Conservation (phyloP, 495 filamentous ascomycete genomes). For the Apodospora peruviana region DNA sequence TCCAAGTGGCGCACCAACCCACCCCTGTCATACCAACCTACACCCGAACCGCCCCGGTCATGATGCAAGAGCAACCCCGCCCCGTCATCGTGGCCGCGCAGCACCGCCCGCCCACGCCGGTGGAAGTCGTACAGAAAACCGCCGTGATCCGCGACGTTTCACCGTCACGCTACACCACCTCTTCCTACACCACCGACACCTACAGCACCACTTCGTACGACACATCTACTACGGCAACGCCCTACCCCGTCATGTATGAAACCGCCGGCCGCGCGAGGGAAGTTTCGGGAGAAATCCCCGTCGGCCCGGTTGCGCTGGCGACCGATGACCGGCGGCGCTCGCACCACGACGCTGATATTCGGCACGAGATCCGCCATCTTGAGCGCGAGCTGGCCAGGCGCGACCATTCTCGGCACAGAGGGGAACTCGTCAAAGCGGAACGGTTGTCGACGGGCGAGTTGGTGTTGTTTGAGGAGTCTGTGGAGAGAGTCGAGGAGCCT, state of each 20-base stretch:
- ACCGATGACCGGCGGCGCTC: constrained; percentile 18
- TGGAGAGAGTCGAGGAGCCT: constrained; percentile 47
- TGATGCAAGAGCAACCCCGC: constrained; percentile 9
- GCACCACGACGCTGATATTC: constrained; percentile 25
- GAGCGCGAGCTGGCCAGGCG: constrained; percentile 21
- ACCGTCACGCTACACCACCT: constrained; percentile 28
- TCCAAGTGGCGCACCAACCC: constrained; percentile 16
- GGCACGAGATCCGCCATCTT: constrained; percentile 38
- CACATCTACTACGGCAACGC: constrained; percentile 20
- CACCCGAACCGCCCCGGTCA: constrained; percentile 14
- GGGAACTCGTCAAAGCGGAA: constrained; percentile 42
- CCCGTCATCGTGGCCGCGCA: constrained; percentile 36
- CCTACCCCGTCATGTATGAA: constrained; percentile 11
- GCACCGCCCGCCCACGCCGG: constrained; percentile 30
- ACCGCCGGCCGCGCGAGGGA: constrained; percentile 28
- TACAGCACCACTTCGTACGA: constrained; percentile 10
- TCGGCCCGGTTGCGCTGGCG: constrained; percentile 46
- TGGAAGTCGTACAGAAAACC: constrained; percentile 22
- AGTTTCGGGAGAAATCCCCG: constrained; percentile 43
- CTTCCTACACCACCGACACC: constrained; percentile 16
- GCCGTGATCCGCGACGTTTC: constrained; percentile 33
- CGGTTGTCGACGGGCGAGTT: constrained; percentile 46
- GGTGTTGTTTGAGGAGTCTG: constrained; percentile 48
- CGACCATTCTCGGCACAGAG: not conserved
- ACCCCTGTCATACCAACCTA: constrained; percentile 23